Percentiles rank a stretch among this genome's conserved stretches.
phyloP scores from a whole-genome alignment of 495 filamentous ascomycete genomes.

The Lepidopterella palustris region DNA sequence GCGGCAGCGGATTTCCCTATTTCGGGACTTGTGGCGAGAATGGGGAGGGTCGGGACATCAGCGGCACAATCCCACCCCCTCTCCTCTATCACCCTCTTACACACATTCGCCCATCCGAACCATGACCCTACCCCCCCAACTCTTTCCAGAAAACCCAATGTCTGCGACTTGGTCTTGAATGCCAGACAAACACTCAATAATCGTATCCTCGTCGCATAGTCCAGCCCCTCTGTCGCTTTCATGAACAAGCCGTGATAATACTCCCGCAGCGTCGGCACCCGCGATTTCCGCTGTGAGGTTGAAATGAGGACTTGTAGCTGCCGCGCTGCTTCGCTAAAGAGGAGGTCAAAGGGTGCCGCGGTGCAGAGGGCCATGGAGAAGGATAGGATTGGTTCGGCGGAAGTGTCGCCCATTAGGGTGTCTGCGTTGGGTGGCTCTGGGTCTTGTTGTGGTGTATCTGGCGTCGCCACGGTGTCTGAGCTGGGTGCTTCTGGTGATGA shows the following conservation, averaged over 20 bases:
- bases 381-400: background rate
- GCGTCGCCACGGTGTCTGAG: too few species aligned
- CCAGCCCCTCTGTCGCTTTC: background rate
- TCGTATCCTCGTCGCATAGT: background rate
- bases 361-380: background rate
- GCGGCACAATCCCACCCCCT: background rate
- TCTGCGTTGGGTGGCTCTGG: background rate
- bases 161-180: constrained; percentile 2
- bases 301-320: background rate
- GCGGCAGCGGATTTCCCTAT: background rate
- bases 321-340: constrained; percentile 6
- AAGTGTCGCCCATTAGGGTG: background rate
- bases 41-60: background rate
- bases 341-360: background rate
- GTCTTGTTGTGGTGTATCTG: too few species aligned
- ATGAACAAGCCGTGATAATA: constrained; percentile 8
- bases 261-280: background rate
- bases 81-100: background rate
- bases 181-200: constrained; percentile 11
- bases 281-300: background rate
- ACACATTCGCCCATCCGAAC: background rate
- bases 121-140: background rate
- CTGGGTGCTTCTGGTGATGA: too few species aligned
- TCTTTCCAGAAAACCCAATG: background rate
- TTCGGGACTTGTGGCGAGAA: background rate